phyloP scores from a whole-genome alignment of 2,329 filamentous ascomycete genomes.

The Alternaria alternata region DNA sequence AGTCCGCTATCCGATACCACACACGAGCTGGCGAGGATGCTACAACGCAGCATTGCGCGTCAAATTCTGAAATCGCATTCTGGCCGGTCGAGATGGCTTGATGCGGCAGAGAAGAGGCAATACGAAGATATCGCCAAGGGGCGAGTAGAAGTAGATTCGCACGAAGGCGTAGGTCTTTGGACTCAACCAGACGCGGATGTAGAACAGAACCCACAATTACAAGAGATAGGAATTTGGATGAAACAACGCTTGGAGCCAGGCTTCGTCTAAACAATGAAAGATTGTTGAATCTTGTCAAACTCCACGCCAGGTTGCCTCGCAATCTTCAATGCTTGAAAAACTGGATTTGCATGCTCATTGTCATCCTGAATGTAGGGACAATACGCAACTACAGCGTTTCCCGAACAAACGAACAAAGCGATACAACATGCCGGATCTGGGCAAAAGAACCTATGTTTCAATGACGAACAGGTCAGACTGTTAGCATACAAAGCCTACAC shows the following conservation, averaged over 20 bases:
- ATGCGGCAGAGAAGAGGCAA: slow-evolving; percentile 36
- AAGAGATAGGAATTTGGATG: slow-evolving; percentile 40
- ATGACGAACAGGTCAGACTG: not conserved
- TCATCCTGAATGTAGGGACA: not conserved
- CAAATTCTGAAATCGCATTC: slow-evolving; percentile 36
- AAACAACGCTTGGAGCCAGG: slow-evolving; percentile 26
- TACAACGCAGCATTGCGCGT: slow-evolving; percentile 52
- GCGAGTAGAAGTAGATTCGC: slow-evolving; percentile 25
- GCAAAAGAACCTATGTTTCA: not conserved
- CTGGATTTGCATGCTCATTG: not conserved
- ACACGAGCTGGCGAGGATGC: slow-evolving; percentile 50
- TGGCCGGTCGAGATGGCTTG: slow-evolving; percentile 34
- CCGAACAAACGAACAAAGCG: not conserved
- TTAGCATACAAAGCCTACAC: not conserved
- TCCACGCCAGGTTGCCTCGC: not conserved
- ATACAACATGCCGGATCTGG: not conserved
- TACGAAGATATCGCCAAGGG: slow-evolving; percentile 39
- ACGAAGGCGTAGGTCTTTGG: slow-evolving; percentile 39
- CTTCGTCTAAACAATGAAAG: not conserved
- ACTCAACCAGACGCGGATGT: slow-evolving; percentile 17
- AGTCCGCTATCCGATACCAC: slow-evolving; percentile 53
- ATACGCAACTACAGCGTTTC: fast-evolving
- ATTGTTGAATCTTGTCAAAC: not conserved
- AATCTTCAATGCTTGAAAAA: not conserved
- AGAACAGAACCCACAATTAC: slow-evolving; percentile 21